phyloP scores from a whole-genome alignment of 2,329 filamentous ascomycete genomes.

The Venturia effusa region DNA sequence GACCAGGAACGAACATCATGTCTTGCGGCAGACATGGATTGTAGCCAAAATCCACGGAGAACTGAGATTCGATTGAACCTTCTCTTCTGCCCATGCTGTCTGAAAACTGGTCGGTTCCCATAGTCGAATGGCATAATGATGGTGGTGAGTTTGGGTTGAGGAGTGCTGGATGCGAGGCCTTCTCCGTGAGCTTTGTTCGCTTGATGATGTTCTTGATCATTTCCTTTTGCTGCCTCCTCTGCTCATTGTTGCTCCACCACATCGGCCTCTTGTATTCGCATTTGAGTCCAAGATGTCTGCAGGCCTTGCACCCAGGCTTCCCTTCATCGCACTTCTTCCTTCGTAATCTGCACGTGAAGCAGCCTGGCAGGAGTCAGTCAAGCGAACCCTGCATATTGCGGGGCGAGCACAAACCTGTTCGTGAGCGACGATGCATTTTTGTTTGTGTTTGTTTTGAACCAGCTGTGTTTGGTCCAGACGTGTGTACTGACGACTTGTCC shows the following conservation, averaged over 20 bases:
- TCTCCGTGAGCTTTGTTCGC: constrained; percentile 87
- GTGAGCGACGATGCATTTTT: constrained; percentile 88
- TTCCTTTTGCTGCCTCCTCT: constrained; percentile 79
- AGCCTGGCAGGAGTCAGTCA: constrained; percentile 38
- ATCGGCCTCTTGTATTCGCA: constrained; percentile 95
- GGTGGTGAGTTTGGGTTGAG: constrained; percentile 55
- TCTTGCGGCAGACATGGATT: constrained; percentile 45
- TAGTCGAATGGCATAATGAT: constrained; percentile 69
- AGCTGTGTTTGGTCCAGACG: constrained; percentile 37
- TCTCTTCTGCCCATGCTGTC: constrained; percentile 63
- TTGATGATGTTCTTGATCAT: constrained; percentile 96
- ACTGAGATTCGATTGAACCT: constrained; percentile 70
- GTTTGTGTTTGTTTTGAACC: constrained; percentile 51
- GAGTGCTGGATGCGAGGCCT: constrained; percentile 44
- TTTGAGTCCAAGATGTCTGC: constrained; percentile 62
- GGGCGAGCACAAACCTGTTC: constrained; percentile 64
- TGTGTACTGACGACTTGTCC: constrained; percentile 31
- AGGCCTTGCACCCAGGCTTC: constrained; percentile 53
- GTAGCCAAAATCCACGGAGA: constrained; percentile 54
- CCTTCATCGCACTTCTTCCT: constrained; percentile 61
- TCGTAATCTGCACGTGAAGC: constrained; percentile 56
- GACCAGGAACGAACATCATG: constrained; percentile 37
- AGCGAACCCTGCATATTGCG: constrained; percentile 8
- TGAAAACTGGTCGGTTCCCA: constrained; percentile 69
- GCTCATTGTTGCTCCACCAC: constrained; percentile 95